Evolutionary conservation across 352 stramenopile species (phyloP).

Genomic region (Phytophthora kernoviae): DNA sequence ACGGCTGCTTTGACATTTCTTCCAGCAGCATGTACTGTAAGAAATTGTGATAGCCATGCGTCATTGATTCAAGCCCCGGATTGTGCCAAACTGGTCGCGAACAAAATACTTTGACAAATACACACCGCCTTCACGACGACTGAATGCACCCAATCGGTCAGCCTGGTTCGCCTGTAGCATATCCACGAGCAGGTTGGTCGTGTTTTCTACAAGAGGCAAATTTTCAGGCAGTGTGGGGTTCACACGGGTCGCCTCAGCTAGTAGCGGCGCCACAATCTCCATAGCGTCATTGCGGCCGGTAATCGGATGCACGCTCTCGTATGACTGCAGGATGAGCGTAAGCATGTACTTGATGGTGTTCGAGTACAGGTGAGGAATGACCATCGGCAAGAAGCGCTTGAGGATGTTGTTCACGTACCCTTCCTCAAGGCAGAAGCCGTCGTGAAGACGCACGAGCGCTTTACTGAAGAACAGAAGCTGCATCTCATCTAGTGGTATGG

Average conservation of each 20-base stretch:
- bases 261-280: slow-evolving; percentile 76
- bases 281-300: slow-evolving; percentile 88
- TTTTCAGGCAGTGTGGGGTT: slow-evolving; percentile 45
- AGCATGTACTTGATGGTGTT: slow-evolving; percentile 92
- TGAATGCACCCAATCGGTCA: slow-evolving; percentile 82
- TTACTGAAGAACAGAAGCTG: slow-evolving; percentile 90
- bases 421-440: slow-evolving; percentile 87
- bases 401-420: slow-evolving; percentile 86
- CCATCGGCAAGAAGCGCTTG: slow-evolving; percentile 71
- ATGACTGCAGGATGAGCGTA: slow-evolving; percentile 86
- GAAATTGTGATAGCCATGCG: slow-evolving; percentile 91
- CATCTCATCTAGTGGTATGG: slow-evolving; percentile 82
- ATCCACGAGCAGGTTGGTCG: slow-evolving; percentile 77
- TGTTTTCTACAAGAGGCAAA: slow-evolving; percentile 71
- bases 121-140: slow-evolving; percentile 77
- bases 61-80: slow-evolving; percentile 89
- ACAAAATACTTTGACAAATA: slow-evolving; percentile 91
- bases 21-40: slow-evolving; percentile 89
- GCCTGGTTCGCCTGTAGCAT: slow-evolving; percentile 90
- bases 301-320: slow-evolving; percentile 89
- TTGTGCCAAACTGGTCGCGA: slow-evolving; percentile 88
- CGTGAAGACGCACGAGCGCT: slow-evolving; percentile 83
- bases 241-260: slow-evolving; percentile 58
- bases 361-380: slow-evolving; percentile 86
- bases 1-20: slow-evolving; percentile 77